phyloP scores from a whole-genome alignment of 148 eudicot genomes.

The Linanthus parryae region DNA sequence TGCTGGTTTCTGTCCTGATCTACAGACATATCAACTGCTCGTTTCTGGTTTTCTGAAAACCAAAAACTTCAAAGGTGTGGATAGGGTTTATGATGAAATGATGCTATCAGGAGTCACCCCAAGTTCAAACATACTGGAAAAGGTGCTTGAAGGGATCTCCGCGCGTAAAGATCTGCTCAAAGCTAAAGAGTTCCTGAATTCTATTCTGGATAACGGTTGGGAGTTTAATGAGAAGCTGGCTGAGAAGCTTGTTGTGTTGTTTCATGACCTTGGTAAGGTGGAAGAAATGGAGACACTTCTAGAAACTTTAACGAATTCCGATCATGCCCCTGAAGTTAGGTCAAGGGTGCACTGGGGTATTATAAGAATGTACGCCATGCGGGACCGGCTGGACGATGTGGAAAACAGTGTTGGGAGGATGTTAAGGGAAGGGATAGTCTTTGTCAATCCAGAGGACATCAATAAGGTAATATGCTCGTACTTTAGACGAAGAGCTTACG shows the following conservation, averaged over 20 bases:
- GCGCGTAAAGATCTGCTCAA: conserved; percentile 18
- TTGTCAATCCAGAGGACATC: conserved; percentile 30
- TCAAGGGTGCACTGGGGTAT: conserved; percentile 25
- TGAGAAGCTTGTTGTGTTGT: conserved; percentile 28
- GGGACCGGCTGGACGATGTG: conserved; percentile 45
- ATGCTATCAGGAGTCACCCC: conserved; percentile 31
- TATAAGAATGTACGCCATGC: conserved; percentile 29
- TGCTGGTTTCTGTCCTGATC: conserved; percentile 36
- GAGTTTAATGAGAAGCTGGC: conserved; percentile 14
- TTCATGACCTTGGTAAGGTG: conserved; percentile 15
- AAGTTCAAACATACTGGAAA: conserved; percentile 23
- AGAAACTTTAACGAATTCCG: conserved; percentile 15
- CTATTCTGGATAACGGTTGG: conserved; percentile 18
- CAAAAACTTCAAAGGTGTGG: conserved; percentile 23
- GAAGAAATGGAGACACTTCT: conserved; percentile 41
- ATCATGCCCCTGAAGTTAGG: conserved; percentile 22
- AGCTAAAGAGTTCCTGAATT: conserved; percentile 24
- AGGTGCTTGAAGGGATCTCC: conserved; percentile 28
- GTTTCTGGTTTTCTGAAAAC: conserved; percentile 29
- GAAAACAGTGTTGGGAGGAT: conserved; percentile 50
- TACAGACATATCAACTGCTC: conserved; percentile 31
- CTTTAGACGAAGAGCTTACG: conserved; percentile 40
- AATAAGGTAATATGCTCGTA: conserved; percentile 30
- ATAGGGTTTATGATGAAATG: conserved; percentile 39
- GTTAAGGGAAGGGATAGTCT: conserved; percentile 36